Conservation (phyloP, 1,139 yeast genomes). For the Geotrichum cucujoidarum region DNA sequence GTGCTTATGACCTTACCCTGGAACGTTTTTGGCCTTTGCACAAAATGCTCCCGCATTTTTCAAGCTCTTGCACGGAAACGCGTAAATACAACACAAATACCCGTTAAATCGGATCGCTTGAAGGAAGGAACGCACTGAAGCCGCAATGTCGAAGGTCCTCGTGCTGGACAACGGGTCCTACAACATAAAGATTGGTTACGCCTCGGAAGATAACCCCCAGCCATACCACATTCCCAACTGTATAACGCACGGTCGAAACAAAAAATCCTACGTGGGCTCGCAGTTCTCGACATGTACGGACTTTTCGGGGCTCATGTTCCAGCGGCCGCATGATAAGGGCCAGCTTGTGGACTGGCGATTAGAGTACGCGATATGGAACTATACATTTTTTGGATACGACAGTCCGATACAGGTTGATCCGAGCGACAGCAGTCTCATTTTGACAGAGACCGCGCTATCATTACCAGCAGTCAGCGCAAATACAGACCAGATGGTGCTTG, state of each 20-base stretch:
- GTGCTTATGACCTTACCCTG: background rate
- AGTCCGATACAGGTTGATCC: constrained; percentile 41
- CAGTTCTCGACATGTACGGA: constrained; percentile 61
- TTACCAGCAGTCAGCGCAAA: constrained; percentile 77
- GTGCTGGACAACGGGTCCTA: constrained; percentile 87
- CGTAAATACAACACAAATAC: no score
- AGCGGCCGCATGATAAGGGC: constrained; percentile 80
- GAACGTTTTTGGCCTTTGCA: no score
- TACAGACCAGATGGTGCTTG: constrained; percentile 89
- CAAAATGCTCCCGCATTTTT: no score
- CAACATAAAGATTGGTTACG: constrained; percentile 69
- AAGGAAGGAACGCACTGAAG: no score
- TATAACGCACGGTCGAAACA: constrained; percentile 70
- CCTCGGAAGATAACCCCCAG: constrained; percentile 30
- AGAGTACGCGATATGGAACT: constrained; percentile 92
- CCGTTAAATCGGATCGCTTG: no score
- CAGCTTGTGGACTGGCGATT: constrained; percentile 89
- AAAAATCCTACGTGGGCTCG: constrained; percentile 64
- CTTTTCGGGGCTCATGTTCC: constrained; percentile 66
- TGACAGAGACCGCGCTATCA: constrained; percentile 78
- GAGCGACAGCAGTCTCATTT: constrained; percentile 47
- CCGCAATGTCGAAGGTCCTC: constrained; percentile 30
- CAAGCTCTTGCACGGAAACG: no score
- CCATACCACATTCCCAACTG: constrained; percentile 64
- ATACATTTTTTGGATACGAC: constrained; percentile 48